Base-by-base conservation (phyloP, 768 basidiomycete species). In the Suillus cothurnatus region DNA sequence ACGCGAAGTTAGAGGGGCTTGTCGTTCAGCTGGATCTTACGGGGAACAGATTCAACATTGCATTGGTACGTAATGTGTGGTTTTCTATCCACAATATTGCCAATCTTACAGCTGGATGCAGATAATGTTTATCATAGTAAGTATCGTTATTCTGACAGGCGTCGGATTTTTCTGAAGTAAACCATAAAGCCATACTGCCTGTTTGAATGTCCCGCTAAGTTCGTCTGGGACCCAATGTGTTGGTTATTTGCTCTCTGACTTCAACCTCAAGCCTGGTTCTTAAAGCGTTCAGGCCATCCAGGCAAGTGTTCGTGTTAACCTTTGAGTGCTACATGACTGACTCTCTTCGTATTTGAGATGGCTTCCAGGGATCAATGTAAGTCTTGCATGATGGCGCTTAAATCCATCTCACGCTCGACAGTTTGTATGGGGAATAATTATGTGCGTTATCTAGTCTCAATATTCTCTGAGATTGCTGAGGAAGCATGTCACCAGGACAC, bases 181-280 rank as follows among this genome's bases (percentile, higher is more conserved):
- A 14, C 21, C 39, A 14, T 32, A 31, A 56, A 61, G 62, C 36
- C 63, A 32, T 62, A 77, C 56, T 74, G 73, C 58, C 36, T 76
- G 1, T 88, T 86, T 64, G 89, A 90, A 78, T 87, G 85, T 63
- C 88, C 88, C 0, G 82, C 86, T 43, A 90, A 90, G 87, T 88
- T 62, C 34, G 81, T 70, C 26, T 47, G n/a, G 19, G 4, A 21
- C 26, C 8, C 4, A 2, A 26, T 11, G 17, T 9, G 32, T 32
- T 12, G 26, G 17, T 53, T 2, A 6, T n/a, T 19, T 28, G 14
- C 9, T 31, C 26, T 47, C 53, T n/a, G 12, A 62, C 6, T 36
- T 26, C 28, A 23, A 17, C 19, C 8, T 38, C 36, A 21, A 64
- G 55, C 60, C 69, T 76, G 17, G 83, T 88, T 7, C 76, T 91